Evolutionary conservation across 371 early-diverging fungal species (phyloP), one percentile per base, ranked within the genome.

Genomic region (Haplosporangium sp.): DNA sequence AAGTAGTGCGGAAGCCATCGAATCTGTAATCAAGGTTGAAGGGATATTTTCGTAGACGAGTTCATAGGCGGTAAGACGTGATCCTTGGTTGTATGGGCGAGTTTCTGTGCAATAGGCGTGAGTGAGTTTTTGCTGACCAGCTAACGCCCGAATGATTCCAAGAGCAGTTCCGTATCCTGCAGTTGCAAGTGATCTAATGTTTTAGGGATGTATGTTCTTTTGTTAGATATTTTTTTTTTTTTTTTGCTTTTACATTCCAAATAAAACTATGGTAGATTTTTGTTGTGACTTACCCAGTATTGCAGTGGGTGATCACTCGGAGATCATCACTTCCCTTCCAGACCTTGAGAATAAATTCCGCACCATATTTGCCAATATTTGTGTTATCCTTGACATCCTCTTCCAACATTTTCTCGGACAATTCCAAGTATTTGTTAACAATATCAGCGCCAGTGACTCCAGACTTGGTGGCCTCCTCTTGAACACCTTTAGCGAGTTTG

Each of bases 71-170:
- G 98, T 98, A 69, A 98, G 85, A 9, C 98, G 90, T 4, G 95
- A 92, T 1, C 98, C 99, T 84, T 98, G 98, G 85, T 97, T 97
- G 85, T 98, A 98, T 8, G 98, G 99, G 19, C 99, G 86, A 4
- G 98, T 98, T 79, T 98, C 98, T 17, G 98, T 96, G 84, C 96
- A 98, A 69, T 91, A 97, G 35, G 93, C 96, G 68, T 95, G 97
- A 13, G 88, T 86, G 34, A 97, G 85, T 2, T 83, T 64, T 6
- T 85, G 83, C 19, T 72, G 82, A 17, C 67, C 71, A 66, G 95
- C 87, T 48, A 98, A 79, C 37, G 92, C 89, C 27, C 98, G 93
- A 61, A 97, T 92, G 69, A 98, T 95, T 34, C 95, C 94, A 67
- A 95, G 81, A 4, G 95, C 96, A n/a, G 95, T 95, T 38, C 96